These are phyloP conservation scores for Penicillium goetzii DNA, from an alignment of 495 filamentous ascomycete species.

Conservation along the genomic window DNA sequence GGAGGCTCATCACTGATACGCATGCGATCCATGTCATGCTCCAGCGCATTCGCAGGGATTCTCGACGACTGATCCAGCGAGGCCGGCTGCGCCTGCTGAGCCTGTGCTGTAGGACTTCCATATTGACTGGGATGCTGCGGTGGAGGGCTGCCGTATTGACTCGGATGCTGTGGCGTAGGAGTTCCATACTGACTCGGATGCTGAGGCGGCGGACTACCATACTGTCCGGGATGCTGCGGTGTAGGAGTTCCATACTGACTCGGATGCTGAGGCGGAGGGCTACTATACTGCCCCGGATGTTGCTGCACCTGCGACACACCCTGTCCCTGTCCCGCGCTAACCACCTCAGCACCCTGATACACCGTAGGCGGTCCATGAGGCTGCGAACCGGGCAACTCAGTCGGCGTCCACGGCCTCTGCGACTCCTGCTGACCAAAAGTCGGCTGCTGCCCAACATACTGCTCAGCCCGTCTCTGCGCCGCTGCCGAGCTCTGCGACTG, in stretches of 20 bases:
- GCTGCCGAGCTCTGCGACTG: slow-evolving; percentile 78
- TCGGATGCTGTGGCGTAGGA: slow-evolving; percentile 32
- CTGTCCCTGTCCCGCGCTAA: slow-evolving; percentile 31
- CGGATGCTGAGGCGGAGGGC: too few species aligned
- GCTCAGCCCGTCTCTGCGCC: slow-evolving; percentile 72
- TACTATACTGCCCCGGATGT: too few species aligned
- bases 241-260: too few species aligned
- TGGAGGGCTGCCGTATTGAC: slow-evolving; percentile 33
- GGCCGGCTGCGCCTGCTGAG: slow-evolving; percentile 26
- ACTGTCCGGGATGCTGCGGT: too few species aligned
- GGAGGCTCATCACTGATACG: slow-evolving; percentile 82
- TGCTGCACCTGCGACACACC: neutral
- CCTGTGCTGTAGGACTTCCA: slow-evolving; percentile 31
- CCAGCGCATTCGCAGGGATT: slow-evolving; percentile 64
- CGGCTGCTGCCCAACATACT: slow-evolving; percentile 65
- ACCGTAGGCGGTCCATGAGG: slow-evolving; percentile 92
- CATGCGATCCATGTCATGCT: slow-evolving; percentile 88
- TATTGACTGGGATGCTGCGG: slow-evolving; percentile 35
- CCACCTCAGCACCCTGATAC: slow-evolving; percentile 79
- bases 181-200: slow-evolving; percentile 37
- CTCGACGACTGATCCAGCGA: slow-evolving; percentile 28
- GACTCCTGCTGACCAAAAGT: slow-evolving; percentile 49
- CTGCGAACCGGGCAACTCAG: slow-evolving; percentile 83
- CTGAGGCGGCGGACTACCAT: neutral
- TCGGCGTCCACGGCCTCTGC: slow-evolving; percentile 90